Conservation (phyloP, 2,329 filamentous ascomycete species). For the Scedosporium aurantiacum region DNA sequence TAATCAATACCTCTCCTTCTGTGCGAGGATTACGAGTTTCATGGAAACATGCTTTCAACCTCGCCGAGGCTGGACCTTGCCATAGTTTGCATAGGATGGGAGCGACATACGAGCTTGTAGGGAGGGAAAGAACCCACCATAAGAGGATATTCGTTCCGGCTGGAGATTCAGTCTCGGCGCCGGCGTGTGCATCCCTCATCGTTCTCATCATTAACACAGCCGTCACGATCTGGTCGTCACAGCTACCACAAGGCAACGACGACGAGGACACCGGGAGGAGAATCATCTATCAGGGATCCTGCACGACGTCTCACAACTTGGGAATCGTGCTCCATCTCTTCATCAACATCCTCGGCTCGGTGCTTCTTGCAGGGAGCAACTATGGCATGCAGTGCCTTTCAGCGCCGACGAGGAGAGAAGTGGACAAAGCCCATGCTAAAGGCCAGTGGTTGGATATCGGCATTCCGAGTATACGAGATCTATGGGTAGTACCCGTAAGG, state of each 20-base stretch:
- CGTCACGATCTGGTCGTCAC: background rate
- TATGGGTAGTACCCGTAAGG: conserved; percentile 1
- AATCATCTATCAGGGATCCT: background rate
- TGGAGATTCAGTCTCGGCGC: background rate
- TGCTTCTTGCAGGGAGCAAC: conserved; percentile 15
- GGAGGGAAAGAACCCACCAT: too few relatives aligned
- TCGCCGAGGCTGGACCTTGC: too few relatives aligned
- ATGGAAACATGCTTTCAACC: too few relatives aligned
- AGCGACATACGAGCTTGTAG: too few relatives aligned
- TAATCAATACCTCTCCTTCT: too few relatives aligned
- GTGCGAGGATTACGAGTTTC: too few relatives aligned
- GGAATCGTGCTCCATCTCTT: background rate
- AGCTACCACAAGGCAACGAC: background rate
- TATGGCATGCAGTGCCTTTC: conserved; percentile 23
- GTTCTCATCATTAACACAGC: background rate
- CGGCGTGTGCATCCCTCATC: background rate
- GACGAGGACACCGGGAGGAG: background rate
- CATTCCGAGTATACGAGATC: conserved; percentile 10
- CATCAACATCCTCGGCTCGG: background rate
- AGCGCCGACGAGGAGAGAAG: conserved; percentile 19
- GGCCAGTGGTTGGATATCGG: conserved; percentile 13
- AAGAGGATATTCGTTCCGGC: background rate
- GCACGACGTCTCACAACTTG: background rate
- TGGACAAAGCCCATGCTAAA: conserved; percentile 14
- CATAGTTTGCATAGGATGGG: too few relatives aligned